Evolutionary conservation across 371 early-diverging fungal genomes (phyloP).

Genomic region (Capillidium heterosporum): DNA sequence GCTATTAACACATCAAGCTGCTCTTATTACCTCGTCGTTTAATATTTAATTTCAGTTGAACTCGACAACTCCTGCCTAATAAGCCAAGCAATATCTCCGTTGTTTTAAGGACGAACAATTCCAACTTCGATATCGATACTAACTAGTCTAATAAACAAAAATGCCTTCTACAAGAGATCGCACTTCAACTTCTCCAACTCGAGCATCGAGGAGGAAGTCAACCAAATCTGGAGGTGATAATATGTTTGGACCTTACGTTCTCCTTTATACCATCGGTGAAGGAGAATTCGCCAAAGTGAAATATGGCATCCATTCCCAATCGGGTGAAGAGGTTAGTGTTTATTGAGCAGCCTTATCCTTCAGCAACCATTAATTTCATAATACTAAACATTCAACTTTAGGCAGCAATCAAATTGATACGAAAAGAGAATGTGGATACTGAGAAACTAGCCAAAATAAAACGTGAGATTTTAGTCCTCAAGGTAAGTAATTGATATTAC

Average conservation of each 20-base stretch:
- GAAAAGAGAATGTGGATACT: slow-evolving; percentile 61
- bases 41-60: too few species aligned
- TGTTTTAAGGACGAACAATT: too few species aligned
- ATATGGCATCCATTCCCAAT: slow-evolving; percentile 73
- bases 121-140: too few species aligned
- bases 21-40: too few species aligned
- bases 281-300: slow-evolving; percentile 98
- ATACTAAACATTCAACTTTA: slow-evolving; percentile 10
- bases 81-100: too few species aligned
- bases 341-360: too few species aligned
- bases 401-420: slow-evolving; percentile 68
- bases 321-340: slow-evolving; percentile 67
- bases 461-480: slow-evolving; percentile 61
- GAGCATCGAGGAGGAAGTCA: background rate
- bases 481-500: slow-evolving; percentile 24
- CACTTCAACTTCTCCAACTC: background rate
- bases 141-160: background rate
- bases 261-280: slow-evolving; percentile 91
- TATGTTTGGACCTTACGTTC: slow-evolving; percentile 83
- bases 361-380: slow-evolving; percentile 3
- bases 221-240: slow-evolving; percentile 17
- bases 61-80: too few species aligned
- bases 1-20: too few species aligned
- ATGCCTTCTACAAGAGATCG: background rate
- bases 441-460: slow-evolving; percentile 60